A percentile compares a stretch with the other conserved stretches of the same genome.
phyloP scores from a whole-genome alignment of 257 asterid genomes.

The Capsicum chinense region DNA sequence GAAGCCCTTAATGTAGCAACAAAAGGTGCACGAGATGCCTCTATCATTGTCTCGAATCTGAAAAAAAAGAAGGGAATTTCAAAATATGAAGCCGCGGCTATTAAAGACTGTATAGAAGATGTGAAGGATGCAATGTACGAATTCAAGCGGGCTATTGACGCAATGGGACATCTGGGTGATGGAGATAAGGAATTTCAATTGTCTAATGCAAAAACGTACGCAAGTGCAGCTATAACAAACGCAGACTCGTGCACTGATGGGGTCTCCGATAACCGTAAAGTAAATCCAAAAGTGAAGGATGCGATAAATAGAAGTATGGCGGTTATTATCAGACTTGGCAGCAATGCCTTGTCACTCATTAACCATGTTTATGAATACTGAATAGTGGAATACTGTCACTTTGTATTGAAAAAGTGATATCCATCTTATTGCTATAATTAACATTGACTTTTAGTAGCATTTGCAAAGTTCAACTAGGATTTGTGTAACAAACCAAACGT shows the following conservation, averaged over 20 bases:
- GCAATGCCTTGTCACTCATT: conserved; percentile 70
- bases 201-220: conserved; percentile 75
- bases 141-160: conserved; percentile 51
- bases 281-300: conserved; percentile 39
- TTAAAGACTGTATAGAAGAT: conserved; percentile 66
- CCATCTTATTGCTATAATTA: neutral
- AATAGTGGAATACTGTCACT: neutral
- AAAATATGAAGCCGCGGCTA: conserved; percentile 39
- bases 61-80: conserved; percentile 42
- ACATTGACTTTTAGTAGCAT: neutral
- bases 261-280: conserved; percentile 34
- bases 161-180: conserved; percentile 51
- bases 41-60: conserved; percentile 38
- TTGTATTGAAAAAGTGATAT: neutral
- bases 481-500: neutral
- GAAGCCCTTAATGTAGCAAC: conserved; percentile 58
- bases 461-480: neutral
- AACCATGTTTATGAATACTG: conserved; percentile 52
- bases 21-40: conserved; percentile 46
- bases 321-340: conserved; percentile 41
- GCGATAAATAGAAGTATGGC: conserved; percentile 42
- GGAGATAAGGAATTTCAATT: conserved; percentile 55
- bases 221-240: conserved; percentile 79
- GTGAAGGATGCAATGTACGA: conserved; percentile 60
- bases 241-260: conserved; percentile 72